Conservation (phyloP, 2,329 filamentous ascomycete species). For the Arthrobotrys pseudoclavata region DNA sequence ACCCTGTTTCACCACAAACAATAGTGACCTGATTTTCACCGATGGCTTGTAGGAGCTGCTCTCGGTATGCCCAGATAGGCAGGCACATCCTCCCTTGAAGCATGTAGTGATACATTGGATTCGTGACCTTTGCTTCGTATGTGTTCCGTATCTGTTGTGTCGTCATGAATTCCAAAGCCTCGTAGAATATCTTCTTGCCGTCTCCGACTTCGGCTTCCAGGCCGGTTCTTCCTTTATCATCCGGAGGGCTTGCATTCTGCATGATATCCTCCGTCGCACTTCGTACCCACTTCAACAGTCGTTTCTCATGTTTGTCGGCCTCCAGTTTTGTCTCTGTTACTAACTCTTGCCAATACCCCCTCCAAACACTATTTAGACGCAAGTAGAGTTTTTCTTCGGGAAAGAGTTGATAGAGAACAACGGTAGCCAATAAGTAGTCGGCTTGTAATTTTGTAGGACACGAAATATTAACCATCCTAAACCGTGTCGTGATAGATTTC, state of each 20-base stretch:
- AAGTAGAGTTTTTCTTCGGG: slow-evolving; percentile 90
- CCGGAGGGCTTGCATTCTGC: slow-evolving; percentile 10
- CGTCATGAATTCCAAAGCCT: slow-evolving; percentile 81
- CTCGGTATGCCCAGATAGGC: slow-evolving; percentile 88
- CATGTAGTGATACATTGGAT: slow-evolving; percentile 81
- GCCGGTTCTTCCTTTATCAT: slow-evolving; percentile 63
- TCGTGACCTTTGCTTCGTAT: slow-evolving; percentile 62
- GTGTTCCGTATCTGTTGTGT: slow-evolving; percentile 74
- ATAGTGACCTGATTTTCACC: slow-evolving; percentile 88
- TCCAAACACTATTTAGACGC: slow-evolving; percentile 82
- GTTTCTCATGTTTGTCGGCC: slow-evolving; percentile 59
- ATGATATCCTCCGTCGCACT: slow-evolving; percentile 45
- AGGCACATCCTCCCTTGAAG: slow-evolving; percentile 78
- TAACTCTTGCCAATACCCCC: slow-evolving; percentile 87
- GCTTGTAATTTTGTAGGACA: slow-evolving; percentile 77
- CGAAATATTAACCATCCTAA: slow-evolving; percentile 55
- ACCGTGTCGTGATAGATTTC: slow-evolving; percentile 39
- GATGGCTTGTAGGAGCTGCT: slow-evolving; percentile 82
- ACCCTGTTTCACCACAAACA: slow-evolving; percentile 95
- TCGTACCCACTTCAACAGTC: slow-evolving; percentile 61
- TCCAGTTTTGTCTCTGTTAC: slow-evolving; percentile 76
- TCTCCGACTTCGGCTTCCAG: slow-evolving; percentile 70
- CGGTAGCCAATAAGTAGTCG: slow-evolving; percentile 85
- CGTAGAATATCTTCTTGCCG: slow-evolving; percentile 71
- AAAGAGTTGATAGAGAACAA: slow-evolving; percentile 84